A percentile compares a stretch with the other conserved stretches of the same genome.
Conservation (phyloP, 345 rosid genomes). For the Linum tenue region DNA sequence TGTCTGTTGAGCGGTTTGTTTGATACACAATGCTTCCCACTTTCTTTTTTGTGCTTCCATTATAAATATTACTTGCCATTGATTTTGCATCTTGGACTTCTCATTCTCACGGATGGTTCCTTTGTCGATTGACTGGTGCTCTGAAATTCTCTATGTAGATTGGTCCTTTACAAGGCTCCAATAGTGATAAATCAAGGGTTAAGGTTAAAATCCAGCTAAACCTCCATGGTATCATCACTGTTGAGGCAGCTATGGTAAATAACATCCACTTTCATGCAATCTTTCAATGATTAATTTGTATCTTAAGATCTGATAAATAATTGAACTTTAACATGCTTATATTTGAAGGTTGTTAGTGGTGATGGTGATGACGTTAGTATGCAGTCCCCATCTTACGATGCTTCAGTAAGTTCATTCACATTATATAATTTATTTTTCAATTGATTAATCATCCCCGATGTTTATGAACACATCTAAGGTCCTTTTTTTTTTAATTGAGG, state of each 20-base stretch:
- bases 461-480: background rate
- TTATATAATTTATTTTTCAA: background rate
- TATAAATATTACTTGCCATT: background rate
- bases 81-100: background rate
- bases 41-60: background rate
- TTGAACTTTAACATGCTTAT: constrained; percentile 15
- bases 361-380: constrained; percentile 18
- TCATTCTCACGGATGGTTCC: background rate
- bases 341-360: constrained; percentile 30
- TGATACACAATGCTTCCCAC: background rate
- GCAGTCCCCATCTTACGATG: constrained; percentile 19
- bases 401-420: constrained; percentile 24
- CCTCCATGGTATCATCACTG: constrained; percentile 56
- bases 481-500: too few relatives aligned
- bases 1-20: background rate
- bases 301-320: background rate
- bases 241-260: constrained; percentile 55
- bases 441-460: background rate
- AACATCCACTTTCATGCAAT: background rate
- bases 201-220: constrained; percentile 56
- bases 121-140: background rate
- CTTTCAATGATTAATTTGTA: background rate
- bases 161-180: constrained; percentile 53
- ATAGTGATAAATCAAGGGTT: constrained; percentile 41
- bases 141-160: constrained; percentile 31